Base-by-base conservation (phyloP, 1,284 basidiomycete species). In the Cryptococcus sp. region DNA sequence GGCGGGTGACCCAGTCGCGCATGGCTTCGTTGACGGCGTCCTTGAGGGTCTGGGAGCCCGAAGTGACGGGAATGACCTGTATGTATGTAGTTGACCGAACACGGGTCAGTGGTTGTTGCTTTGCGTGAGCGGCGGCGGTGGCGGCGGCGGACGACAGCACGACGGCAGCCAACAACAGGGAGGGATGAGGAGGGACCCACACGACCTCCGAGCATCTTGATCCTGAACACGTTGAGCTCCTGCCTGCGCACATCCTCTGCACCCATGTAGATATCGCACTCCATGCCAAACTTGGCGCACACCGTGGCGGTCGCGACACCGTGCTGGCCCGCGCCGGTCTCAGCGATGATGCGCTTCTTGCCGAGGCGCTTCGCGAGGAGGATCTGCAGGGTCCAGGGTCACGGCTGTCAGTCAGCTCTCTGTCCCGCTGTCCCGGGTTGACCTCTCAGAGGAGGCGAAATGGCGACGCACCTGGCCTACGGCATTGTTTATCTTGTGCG, bases 281-380 rank as follows among this genome's bases (percentile, higher is more conserved):
- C 88, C 80, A 98, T 72, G 15, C 91, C 94, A 70, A 98, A 98
- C 68, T 90, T 89, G 48, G 95, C 95, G 68, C 96, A 98, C 9
- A 92, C 96, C 2, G 95, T 98, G 0, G 96, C 96, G 40, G 95
- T 98, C 9, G 96, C 96, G 20, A 98, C 94, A 76, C 96, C 96
- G 77, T 99, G 96, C 76, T 98, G 95, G 33, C 96, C 96, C 0
- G 96, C 95, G 60, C 95, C 95, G 1, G 96, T 98, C 81, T 99
- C 96, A 49, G 95, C 94, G 64, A 98, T 98, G 73, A 99, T 98
- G 51, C 94, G 85, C 48, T 83, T 96, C 81, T 99, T 99, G 33
- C 96, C 95, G 62, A 98, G 80, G 46, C 95, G 83, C 57, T 85
- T 84, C 4, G 96, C 96, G 36, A 99, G 85, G 16, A 99, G 82